These are phyloP conservation scores for Cymbopogon citratus DNA, from an alignment of 176 grass and related monocot genomes.

Conservation along the genomic window DNA sequence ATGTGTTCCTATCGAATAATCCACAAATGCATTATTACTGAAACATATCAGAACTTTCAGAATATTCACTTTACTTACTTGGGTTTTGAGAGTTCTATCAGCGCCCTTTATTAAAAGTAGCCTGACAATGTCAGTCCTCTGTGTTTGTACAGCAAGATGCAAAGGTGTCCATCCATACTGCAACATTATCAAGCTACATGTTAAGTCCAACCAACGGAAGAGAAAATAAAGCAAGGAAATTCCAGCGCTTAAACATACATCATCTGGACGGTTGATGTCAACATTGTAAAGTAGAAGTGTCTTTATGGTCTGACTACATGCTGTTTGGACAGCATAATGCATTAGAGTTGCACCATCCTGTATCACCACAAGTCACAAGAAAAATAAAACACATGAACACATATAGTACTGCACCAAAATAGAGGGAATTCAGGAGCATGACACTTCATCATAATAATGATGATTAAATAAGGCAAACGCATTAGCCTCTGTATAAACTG, in stretches of 20 bases:
- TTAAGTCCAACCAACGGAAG: conserved; percentile 26
- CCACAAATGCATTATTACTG: not conserved
- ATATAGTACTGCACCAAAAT: not conserved
- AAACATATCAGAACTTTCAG: conserved; percentile 6
- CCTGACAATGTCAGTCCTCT: conserved; percentile 88
- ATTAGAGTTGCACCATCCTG: conserved; percentile 92
- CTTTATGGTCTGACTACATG: conserved; percentile 79
- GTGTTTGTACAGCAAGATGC: conserved; percentile 90
- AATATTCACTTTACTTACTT: conserved; percentile 48
- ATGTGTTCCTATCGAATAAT: not conserved
- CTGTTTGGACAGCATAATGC: conserved; percentile 88
- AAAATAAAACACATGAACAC: not conserved
- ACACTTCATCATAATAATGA: not conserved
- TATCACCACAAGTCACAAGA: not conserved
- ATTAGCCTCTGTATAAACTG: not conserved
- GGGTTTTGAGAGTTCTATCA: conserved; percentile 69
- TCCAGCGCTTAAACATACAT: conserved; percentile 47
- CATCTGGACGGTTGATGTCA: conserved; percentile 77
- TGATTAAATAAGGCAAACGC: not conserved
- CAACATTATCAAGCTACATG: conserved; percentile 2
- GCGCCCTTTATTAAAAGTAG: conserved; percentile 90
- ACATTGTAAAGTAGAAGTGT: conserved; percentile 82
- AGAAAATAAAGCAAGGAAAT: not conserved
- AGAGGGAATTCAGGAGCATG: not conserved
- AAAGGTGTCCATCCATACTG: conserved; percentile 97